phyloP scores from a whole-genome alignment of 805 yeast genomes.

The Myxozyma geophila region DNA sequence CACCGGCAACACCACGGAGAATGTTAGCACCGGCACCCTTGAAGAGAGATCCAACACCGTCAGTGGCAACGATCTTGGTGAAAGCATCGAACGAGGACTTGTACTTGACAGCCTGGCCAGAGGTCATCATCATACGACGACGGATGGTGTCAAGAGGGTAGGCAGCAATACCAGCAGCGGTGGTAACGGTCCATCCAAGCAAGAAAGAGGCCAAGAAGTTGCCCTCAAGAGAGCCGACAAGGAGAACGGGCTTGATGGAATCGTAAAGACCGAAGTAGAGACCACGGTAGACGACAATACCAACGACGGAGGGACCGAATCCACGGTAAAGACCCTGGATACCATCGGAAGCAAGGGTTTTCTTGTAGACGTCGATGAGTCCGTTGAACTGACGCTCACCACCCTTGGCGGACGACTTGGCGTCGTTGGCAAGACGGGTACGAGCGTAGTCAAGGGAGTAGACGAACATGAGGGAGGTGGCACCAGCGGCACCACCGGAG shows the following conservation, averaged over 20 bases:
- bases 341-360: slow-evolving; percentile 95
- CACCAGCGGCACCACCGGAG: slow-evolving; percentile 99
- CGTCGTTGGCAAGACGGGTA: slow-evolving; percentile 98
- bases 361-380: slow-evolving; percentile 92
- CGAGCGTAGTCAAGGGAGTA: slow-evolving; percentile 98
- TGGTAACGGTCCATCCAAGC: slow-evolving; percentile 97
- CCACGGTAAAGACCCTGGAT: slow-evolving; percentile 99
- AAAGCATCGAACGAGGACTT: slow-evolving; percentile 93
- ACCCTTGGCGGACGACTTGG: slow-evolving; percentile 81
- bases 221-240: slow-evolving; percentile 94
- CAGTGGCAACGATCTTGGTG: slow-evolving; percentile 90
- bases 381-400: slow-evolving; percentile 98
- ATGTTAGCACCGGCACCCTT: slow-evolving; percentile 99
- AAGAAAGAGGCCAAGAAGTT: slow-evolving; percentile 93
- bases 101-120: slow-evolving; percentile 98
- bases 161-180: slow-evolving; percentile 98
- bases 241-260: slow-evolving; percentile 91
- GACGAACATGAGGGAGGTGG: slow-evolving; percentile 88
- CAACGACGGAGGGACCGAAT: slow-evolving; percentile 97
- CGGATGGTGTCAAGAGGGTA: slow-evolving; percentile 99
- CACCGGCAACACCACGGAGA: slow-evolving; percentile 99
- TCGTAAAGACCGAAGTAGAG: slow-evolving; percentile 97
- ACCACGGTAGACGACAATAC: slow-evolving; percentile 99
- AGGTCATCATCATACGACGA: slow-evolving; percentile 99
- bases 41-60: slow-evolving; percentile 91